Conservation (phyloP, 441 rosid genomes). For the Erodium trifolium region DNA sequence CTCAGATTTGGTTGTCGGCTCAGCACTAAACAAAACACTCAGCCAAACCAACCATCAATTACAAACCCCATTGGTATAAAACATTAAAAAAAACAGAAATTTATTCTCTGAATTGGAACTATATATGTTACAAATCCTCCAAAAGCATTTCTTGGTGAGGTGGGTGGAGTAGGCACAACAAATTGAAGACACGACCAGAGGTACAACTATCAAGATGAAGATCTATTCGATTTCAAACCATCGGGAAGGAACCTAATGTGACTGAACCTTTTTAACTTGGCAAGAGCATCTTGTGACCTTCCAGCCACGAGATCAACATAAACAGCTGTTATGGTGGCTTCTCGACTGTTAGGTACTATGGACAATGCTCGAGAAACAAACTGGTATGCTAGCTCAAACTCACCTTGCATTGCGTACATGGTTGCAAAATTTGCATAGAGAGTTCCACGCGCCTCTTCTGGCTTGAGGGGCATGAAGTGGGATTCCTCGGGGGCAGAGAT, state of each 20-base stretch:
- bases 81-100: conserved; percentile 11
- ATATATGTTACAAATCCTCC: conserved; percentile 67
- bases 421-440: conserved; percentile 72
- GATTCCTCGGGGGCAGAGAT: conserved; percentile 25
- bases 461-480: conserved; percentile 45
- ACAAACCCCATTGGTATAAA: conserved; percentile 34
- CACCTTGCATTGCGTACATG: conserved; percentile 61
- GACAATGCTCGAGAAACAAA: conserved; percentile 47
- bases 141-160: conserved; percentile 33
- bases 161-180: background rate
- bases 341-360: conserved; percentile 45
- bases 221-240: conserved; percentile 37
- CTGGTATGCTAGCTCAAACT: conserved; percentile 49
- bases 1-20: conserved; percentile 37
- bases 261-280: conserved; percentile 62
- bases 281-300: conserved; percentile 64
- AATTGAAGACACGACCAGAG: too few relatives aligned
- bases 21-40: conserved; percentile 42
- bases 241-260: conserved; percentile 56
- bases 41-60: conserved; percentile 41
- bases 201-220: conserved; percentile 26
- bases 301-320: conserved; percentile 69
- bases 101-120: conserved; percentile 38
- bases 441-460: conserved; percentile 78
- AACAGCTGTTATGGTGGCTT: conserved; percentile 69